phyloP scores from a whole-genome alignment of 2,329 filamentous ascomycete species.

The Passalora sequoiae region DNA sequence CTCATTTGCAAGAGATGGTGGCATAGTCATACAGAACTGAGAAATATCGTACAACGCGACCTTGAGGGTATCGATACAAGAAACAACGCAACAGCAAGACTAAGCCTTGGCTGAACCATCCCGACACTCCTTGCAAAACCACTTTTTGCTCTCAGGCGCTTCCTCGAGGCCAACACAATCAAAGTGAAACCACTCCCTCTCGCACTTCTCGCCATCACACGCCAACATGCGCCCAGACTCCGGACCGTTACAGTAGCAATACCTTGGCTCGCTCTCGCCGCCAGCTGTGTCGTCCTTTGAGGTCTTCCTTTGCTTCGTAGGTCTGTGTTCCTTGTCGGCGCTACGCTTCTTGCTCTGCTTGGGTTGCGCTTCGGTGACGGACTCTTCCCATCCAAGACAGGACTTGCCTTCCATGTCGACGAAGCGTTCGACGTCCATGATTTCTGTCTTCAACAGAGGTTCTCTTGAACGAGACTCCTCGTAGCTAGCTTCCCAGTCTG shows the following conservation, averaged over 20 bases:
- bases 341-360: slow-evolving; percentile 1
- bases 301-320: slow-evolving; percentile 4
- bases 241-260: slow-evolving; percentile 21
- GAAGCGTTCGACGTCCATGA: slow-evolving; percentile 1
- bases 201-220: slow-evolving; percentile 70
- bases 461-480: slow-evolving; percentile 1
- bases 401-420: slow-evolving; percentile 1
- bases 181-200: slow-evolving; percentile 77
- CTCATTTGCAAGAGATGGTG: too few species aligned
- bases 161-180: slow-evolving; percentile 64
- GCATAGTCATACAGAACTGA: too few species aligned
- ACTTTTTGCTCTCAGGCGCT: slow-evolving; percentile 45
- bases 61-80: neutral
- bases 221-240: slow-evolving; percentile 59
- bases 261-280: slow-evolving; percentile 6
- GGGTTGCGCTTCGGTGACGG: neutral
- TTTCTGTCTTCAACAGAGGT: neutral
- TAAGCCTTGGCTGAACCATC: too few species aligned
- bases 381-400: neutral
- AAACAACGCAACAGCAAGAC: neutral
- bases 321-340: neutral
- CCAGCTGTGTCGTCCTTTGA: slow-evolving; percentile 2
- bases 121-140: slow-evolving; percentile 23
- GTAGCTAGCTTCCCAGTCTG: slow-evolving; percentile 1
- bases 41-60: too few species aligned